Evolutionary conservation across 805 yeast species (phyloP), one percentile per base, ranked within the genome.

Genomic region (Deakozyma indianensis): DNA sequence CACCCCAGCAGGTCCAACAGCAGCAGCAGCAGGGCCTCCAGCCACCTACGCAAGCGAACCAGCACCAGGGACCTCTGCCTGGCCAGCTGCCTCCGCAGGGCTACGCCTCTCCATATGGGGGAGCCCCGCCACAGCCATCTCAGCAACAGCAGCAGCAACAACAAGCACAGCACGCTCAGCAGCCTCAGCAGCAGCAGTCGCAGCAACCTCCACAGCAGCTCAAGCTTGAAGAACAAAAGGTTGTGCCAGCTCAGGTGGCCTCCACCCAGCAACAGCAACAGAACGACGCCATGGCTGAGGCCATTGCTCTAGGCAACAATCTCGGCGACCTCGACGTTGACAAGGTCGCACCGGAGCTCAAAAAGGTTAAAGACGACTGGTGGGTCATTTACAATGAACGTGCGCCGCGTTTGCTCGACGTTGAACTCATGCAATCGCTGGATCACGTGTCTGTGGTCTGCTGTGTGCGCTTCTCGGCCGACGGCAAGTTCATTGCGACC

Each of bases 381-480:
- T 85, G 83, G 63, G 83, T 85, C 14, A 74, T 92, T 53, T 90
- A 83, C 69, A 92, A 90, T 66, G 95, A 95, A 35, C 83, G 86
- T 23, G 76, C 86, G 51, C 80, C 83, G 43, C 75, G 76, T 51
- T 65, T 69, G 38, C 74, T 85, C 48, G 96, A 90, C 58, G 88
- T 90, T 43, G 92, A 87, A 43, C 71, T 90, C 51, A 84, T 87
- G 54, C 92, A 83, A 59, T 81, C 95, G 14, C 75, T 90, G 54
- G 94, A 84, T 60, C 97, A 92, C 67, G 75, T 87, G 15, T 83
- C 95, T 1, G 97, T 90, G 41, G 97, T 90, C 43, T 92, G 97
- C 69, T 90, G 97, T 65, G 97, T 90, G 48, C 74, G 94, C 50
- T 90, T 92, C 69, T 79, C 88, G 48, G 78, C 78, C 52, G 95